Evolutionary conservation across 169 alveolate genomes (phyloP), one percentile per base, ranked within the genome.

Genomic region (Plasmodium inui): DNA sequence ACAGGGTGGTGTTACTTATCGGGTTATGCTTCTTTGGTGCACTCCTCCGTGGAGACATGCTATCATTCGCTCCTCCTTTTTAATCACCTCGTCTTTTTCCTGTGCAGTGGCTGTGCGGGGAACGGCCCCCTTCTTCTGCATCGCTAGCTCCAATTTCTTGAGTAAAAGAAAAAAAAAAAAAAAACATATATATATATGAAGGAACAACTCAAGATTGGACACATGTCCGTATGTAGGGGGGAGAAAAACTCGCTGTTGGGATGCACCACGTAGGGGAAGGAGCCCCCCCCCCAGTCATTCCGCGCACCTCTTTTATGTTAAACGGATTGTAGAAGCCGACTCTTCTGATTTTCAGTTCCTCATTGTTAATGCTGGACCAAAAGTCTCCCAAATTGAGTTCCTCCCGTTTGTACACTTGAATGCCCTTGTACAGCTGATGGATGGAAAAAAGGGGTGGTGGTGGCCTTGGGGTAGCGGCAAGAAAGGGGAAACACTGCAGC

Each of bases 381-480:
- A 88, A 39, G 32, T 44, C 44, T 2, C 72, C 86, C 39, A 88
- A 32, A 78, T 88, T 88, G 53, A 88, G 78, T 88, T 78, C 88
- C 32, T 88, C 94, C 70, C 70, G 78, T 57, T 76, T 74, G 67
- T 88, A 88, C 0, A 88, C 94, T 26, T 88, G 94, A 55, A 88
- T 57, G 8, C 94, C 94, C 71, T 88, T 61, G 44, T 88, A 88
- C 55, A 88, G 22, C 94, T 88, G 37, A 9, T 5, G 22, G 9
- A 28, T 22, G 28, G 78, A 73, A 34, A 10, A 82, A 82, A 6
- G 39, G 71, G 37, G 71, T 22, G 28, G 34, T 10, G 55, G 55
- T 44, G 55, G 55, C 10, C 44, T 37, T 37, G 44, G 44, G 1
- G 55, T 10, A 10, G 55, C 55, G 55, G 55, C 3, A 12, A 10